These are phyloP conservation scores for Erigeron philadelphicus DNA, from an alignment of 140 eudicot genomes.

Conservation along the genomic window DNA sequence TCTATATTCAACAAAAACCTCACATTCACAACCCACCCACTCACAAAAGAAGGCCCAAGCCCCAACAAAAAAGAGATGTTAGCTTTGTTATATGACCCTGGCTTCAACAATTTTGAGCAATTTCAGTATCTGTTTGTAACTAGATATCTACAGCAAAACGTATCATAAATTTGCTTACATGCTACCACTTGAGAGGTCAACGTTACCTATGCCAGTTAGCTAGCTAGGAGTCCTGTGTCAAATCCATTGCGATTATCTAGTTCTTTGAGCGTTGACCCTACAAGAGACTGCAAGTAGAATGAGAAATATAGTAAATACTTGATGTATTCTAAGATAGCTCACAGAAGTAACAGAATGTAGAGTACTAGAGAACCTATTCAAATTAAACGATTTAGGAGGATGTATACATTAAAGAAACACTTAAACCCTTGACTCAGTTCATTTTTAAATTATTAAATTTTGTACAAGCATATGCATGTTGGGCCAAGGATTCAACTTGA, in stretches of 20 bases:
- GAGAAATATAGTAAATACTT: neutral
- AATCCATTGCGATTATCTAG: conserved; percentile 33
- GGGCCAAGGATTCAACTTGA: neutral
- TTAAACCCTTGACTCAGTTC: neutral
- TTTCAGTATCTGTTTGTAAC: conserved; percentile 7
- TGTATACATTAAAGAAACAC: neutral
- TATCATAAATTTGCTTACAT: conserved; percentile 16
- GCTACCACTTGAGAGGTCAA: neutral
- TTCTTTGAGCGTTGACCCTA: conserved; percentile 45
- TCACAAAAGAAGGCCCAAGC: neutral
- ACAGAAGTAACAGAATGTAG: neutral
- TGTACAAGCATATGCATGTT: neutral
- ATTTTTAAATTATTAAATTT: neutral
- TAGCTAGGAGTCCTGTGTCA: conserved; percentile 28
- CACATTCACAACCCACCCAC: conserved; percentile 9
- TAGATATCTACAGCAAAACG: conserved; percentile 31
- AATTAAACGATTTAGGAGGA: neutral
- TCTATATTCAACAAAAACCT: conserved; percentile 6
- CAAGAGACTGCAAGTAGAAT: conserved; percentile 45
- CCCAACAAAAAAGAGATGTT: conserved; percentile 4
- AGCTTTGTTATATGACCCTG: neutral
- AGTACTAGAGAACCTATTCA: neutral
- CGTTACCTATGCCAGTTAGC: conserved; percentile 23
- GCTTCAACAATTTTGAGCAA: neutral
- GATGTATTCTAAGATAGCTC: neutral